Base-by-base conservation (phyloP, 805 yeast genomes). In the Myxozyma vanderwaltii region DNA sequence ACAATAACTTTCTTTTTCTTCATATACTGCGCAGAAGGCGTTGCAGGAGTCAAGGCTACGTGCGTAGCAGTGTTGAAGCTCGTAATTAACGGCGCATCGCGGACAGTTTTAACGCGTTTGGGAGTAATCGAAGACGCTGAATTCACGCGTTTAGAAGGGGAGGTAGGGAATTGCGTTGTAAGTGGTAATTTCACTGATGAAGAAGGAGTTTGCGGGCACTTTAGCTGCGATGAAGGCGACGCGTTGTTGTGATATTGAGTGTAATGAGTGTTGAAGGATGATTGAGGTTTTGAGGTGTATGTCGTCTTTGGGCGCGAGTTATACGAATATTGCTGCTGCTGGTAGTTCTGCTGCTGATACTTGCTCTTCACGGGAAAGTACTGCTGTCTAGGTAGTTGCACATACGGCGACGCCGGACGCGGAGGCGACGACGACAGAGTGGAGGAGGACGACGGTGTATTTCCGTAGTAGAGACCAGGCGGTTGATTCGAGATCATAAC, bases 1-100 rank as follows among this genome's bases (percentile, higher is more conserved):
- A 61, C 65, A 12, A 51, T 24, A n/a, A 61, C 45, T 38, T 54
- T 60, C 40, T 47, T 58, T 41, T 46, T 51, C 33, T 49, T 36
- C 45, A 4, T 27, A 7, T 8, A 35, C 4, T 24, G 26, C 24
- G 36, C n/a, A 15, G 39, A 21, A 4, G 54, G 2, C 17, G 24
- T 17, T 17, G n/a, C n/a, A 38, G 41, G 41, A 15, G 41, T 38
- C 6, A 38, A 38, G 6, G 41, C n/a, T n/a, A 13, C 33, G 10
- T 29, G 10, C 35, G 48, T 24, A 4, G 31, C 15, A 6, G n/a
- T 21, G 35, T 27, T 26, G 48, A n/a, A n/a, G n/a, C n/a, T 44
- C 48, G 27, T 44, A 8, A 29, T 10, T 29, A 29, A 10, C 41
- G 41, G 21, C 24, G 19, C 38, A 13, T 19, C 12, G 6, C 24